Percentiles rank a stretch among this genome's conserved stretches.
Conservation (phyloP, 768 basidiomycete genomes). For the Neoboletus brunneissimus region DNA sequence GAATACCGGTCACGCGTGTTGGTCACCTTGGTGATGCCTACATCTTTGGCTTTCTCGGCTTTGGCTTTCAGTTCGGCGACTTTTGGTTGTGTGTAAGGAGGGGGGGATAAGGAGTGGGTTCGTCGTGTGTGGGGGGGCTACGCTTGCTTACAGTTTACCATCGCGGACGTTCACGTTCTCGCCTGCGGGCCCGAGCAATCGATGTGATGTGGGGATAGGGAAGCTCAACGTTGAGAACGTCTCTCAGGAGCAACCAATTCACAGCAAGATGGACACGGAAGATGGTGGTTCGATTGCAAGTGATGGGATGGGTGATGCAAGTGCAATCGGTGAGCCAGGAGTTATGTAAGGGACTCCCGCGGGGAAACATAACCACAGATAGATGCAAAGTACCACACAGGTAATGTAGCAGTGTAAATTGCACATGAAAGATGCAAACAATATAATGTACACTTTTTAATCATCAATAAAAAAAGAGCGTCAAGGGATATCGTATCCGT, state of each 20-base stretch:
- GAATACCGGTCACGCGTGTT: constrained; percentile 53
- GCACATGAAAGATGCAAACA: not conserved
- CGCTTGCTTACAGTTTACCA: constrained; percentile 32
- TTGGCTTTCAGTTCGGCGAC: constrained; percentile 67
- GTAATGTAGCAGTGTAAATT: not conserved
- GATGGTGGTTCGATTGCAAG: no score
- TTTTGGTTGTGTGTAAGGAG: constrained; percentile 15
- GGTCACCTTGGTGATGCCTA: constrained; percentile 48
- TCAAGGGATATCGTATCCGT: not conserved
- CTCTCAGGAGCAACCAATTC: no score
- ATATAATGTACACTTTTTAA: constrained; percentile 10
- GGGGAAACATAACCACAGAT: no score
- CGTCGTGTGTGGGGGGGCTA: not conserved
- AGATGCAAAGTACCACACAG: not conserved
- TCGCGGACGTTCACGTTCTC: constrained; percentile 2
- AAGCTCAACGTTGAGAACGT: not conserved
- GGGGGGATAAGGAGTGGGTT: constrained; percentile 1
- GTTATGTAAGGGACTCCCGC: no score
- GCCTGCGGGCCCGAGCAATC: not conserved
- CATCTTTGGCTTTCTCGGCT: constrained; percentile 60
- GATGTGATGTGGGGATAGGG: not conserved
- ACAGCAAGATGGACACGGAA: no score
- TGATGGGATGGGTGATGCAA: no score
- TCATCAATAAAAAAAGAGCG: constrained; percentile 8
- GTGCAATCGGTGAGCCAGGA: no score